phyloP scores from a whole-genome alignment of 2,329 filamentous ascomycete species.

The Cladophialophora chaetospira region DNA sequence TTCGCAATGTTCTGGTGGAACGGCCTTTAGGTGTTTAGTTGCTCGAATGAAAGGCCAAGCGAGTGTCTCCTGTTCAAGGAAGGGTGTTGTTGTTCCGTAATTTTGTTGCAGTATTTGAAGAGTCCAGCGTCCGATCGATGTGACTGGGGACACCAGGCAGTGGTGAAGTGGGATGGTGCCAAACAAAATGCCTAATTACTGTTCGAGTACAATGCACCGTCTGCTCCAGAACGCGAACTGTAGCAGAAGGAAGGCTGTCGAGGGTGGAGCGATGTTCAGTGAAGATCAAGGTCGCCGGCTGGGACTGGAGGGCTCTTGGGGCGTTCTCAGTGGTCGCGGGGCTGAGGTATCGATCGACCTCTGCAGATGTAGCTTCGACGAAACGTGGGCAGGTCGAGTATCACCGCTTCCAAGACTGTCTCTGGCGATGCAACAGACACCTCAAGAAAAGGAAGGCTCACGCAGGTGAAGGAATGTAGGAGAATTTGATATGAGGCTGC shows the following conservation, averaged over 20 bases:
- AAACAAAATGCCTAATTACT: too few relatives aligned
- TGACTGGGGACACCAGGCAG: too few relatives aligned
- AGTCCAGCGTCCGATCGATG: too few relatives aligned
- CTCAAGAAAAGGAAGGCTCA: neutral
- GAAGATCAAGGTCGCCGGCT: constrained; percentile 20
- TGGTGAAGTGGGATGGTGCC: too few relatives aligned
- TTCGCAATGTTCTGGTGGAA: too few relatives aligned
- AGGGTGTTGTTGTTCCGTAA: neutral
- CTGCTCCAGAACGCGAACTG: neutral
- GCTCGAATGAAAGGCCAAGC: neutral
- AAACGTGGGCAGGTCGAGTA: too few relatives aligned
- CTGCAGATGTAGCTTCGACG: too few relatives aligned
- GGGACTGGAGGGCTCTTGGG: constrained; percentile 3
- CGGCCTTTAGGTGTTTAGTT: too few relatives aligned
- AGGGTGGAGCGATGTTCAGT: constrained; percentile 13
- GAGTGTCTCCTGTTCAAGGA: neutral
- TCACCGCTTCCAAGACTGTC: neutral
- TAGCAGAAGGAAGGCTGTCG: neutral
- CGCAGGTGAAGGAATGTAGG: neutral
- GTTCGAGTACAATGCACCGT: too few relatives aligned
- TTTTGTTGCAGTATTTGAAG: too few relatives aligned
- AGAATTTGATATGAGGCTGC: constrained; percentile 23
- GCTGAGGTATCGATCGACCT: constrained; percentile 11
- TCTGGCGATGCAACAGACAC: too few relatives aligned
- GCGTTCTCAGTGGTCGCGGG: constrained; percentile 24